Evolutionary conservation across 2,329 filamentous ascomycete species (phyloP).

Genomic region (Aureobasidium sp.): DNA sequence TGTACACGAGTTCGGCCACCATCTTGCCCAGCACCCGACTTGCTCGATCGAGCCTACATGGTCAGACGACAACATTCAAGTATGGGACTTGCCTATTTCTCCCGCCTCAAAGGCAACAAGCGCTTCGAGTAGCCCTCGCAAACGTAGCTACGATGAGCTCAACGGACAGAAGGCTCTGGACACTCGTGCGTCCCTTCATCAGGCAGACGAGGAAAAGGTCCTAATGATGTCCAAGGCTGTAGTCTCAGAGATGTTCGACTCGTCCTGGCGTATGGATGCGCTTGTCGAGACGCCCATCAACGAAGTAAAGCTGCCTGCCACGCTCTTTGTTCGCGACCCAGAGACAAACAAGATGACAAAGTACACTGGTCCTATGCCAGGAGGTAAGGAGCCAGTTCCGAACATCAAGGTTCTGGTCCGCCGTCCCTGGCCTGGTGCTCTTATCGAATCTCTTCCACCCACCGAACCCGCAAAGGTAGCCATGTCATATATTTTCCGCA

Average conservation of each 20-base stretch:
- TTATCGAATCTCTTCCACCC: constrained; percentile 56
- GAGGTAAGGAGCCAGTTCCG: constrained; percentile 40
- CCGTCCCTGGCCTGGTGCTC: constrained; percentile 69
- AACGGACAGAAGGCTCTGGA: constrained; percentile 25
- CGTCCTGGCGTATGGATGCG: constrained; percentile 64
- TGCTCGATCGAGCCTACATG: constrained; percentile 54
- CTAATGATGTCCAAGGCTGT: constrained; percentile 48
- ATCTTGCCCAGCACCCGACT: constrained; percentile 21
- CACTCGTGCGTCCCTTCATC: constrained; percentile 3
- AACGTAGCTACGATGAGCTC: constrained; percentile 31
- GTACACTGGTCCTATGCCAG: constrained; percentile 63
- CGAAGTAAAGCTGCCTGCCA: constrained; percentile 60
- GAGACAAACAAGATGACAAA: constrained; percentile 56
- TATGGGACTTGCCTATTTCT: constrained; percentile 71
- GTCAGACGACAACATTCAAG: constrained; percentile 67
- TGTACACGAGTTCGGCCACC: constrained; percentile 57
- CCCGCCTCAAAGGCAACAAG: constrained; percentile 21
- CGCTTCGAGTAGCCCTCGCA: constrained; percentile 24
- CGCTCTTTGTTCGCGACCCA: constrained; percentile 60
- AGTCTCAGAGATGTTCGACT: constrained; percentile 73
- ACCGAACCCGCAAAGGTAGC: constrained; percentile 60
- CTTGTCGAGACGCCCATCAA: constrained; percentile 60
- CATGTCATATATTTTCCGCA: constrained; percentile 80
- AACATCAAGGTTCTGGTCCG: constrained; percentile 67
- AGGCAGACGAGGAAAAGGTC: constrained; percentile 36